Conservation (phyloP, 2,329 filamentous ascomycete genomes). For the Clarireedia hainanense region DNA sequence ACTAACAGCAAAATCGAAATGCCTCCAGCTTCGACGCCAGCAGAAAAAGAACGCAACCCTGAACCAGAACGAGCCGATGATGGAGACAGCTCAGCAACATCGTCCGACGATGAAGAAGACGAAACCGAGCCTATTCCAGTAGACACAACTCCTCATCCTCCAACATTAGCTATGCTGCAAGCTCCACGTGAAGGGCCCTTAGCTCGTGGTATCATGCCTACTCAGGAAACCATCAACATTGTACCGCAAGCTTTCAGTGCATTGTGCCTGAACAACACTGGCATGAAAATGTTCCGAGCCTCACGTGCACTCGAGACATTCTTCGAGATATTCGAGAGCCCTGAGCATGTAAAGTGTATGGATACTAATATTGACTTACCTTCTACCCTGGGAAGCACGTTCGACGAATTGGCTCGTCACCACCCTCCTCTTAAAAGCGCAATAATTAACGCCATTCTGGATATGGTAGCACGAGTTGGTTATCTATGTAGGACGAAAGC, state of each 20-base stretch:
- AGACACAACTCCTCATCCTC: slow-evolving; percentile 43
- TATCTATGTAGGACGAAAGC: slow-evolving; percentile 66
- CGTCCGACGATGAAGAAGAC: slow-evolving; percentile 26
- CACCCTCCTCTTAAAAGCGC: slow-evolving; percentile 75
- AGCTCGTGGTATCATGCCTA: slow-evolving; percentile 73
- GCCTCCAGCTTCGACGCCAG: slow-evolving; percentile 22
- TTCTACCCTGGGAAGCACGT: slow-evolving; percentile 68
- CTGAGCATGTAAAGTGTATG: slow-evolving; percentile 79
- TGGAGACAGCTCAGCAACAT: neutral
- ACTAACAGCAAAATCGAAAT: slow-evolving; percentile 42
- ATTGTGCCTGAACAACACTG: slow-evolving; percentile 82
- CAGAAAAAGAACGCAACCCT: slow-evolving; percentile 10
- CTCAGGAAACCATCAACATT: slow-evolving; percentile 77
- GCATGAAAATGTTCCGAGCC: slow-evolving; percentile 78
- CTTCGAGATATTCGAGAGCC: slow-evolving; percentile 94
- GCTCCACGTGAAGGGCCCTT: slow-evolving; percentile 37
- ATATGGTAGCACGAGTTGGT: slow-evolving; percentile 79
- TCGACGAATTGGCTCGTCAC: slow-evolving; percentile 91
- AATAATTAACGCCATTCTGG: slow-evolving; percentile 77
- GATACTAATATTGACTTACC: slow-evolving; percentile 66
- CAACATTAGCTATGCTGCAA: slow-evolving; percentile 42
- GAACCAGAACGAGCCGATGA: neutral
- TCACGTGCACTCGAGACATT: slow-evolving; percentile 80
- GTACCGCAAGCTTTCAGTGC: slow-evolving; percentile 86
- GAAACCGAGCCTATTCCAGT: slow-evolving; percentile 30